Conservation (phyloP, 73 alveolate genomes). For the Uronychia binucleata region DNA sequence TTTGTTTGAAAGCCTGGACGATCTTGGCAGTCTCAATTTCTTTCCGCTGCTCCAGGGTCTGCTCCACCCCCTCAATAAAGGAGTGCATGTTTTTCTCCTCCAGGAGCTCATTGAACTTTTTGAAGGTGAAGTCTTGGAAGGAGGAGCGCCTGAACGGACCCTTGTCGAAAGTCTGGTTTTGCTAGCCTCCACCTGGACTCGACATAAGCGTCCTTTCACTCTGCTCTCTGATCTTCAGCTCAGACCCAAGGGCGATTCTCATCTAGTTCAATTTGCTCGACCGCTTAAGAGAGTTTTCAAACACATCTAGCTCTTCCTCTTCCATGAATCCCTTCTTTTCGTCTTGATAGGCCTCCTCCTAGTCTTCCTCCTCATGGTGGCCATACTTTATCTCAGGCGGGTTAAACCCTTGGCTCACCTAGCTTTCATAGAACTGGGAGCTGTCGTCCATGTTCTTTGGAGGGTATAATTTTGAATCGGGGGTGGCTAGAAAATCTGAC, state of each 20-base stretch:
- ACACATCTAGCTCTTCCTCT: not conserved
- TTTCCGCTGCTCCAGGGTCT: not conserved
- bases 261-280: slow-evolving; percentile 1
- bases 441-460: not conserved
- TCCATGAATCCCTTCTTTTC: not conserved
- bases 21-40: not conserved
- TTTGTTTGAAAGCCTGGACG: not conserved
- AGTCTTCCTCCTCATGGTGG: not conserved
- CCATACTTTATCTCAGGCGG: no score
- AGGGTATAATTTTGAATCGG: not conserved
- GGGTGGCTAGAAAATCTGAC: not conserved
- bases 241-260: slow-evolving; percentile 28
- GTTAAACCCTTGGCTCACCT: not conserved
- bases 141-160: not conserved
- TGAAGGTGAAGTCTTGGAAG: slow-evolving; percentile 22
- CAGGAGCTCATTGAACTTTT: slow-evolving; percentile 11
- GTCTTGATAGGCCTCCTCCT: not conserved
- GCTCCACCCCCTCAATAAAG: not conserved
- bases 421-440: no score
- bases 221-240: slow-evolving; percentile 7
- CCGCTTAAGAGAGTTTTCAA: not conserved
- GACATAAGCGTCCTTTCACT: slow-evolving; percentile 8
- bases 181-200: not conserved
- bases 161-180: not conserved
- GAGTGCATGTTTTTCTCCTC: slow-evolving; percentile 4